phyloP scores from a whole-genome alignment of 2,329 filamentous ascomycete genomes.

The Sclerotinia subarctica region DNA sequence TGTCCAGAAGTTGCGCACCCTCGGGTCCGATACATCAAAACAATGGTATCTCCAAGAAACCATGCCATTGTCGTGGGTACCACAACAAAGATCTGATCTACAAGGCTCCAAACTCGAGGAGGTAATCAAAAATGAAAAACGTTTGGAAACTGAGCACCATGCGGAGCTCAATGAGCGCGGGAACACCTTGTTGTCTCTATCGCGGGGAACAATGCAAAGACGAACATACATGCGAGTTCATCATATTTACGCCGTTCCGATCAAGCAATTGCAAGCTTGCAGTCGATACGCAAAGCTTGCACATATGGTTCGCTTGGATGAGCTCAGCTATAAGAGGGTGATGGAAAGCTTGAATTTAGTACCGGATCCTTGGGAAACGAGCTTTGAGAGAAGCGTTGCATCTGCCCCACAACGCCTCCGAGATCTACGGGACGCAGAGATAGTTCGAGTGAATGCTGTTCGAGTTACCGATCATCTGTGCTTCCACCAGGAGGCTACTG shows the following conservation, averaged over 20 bases:
- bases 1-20: neutral
- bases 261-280: slow-evolving; percentile 2
- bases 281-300: neutral
- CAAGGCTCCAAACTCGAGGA: neutral
- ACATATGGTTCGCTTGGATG: neutral
- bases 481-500: neutral
- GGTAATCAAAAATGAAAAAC: neutral
- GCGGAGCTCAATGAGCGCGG: neutral
- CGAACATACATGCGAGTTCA: slow-evolving; percentile 1
- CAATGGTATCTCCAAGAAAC: neutral
- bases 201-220: neutral
- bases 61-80: neutral
- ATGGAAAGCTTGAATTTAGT: neutral
- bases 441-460: neutral
- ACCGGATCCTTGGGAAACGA: neutral
- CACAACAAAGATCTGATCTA: neutral
- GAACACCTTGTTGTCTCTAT: neutral
- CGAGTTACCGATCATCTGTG: neutral
- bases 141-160: neutral
- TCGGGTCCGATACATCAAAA: neutral
- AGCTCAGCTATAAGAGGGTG: neutral
- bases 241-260: slow-evolving; percentile 9
- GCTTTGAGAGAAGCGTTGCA: neutral
- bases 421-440: neutral
- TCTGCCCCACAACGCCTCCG: neutral